A percentile compares a stretch with the other conserved stretches of the same genome.
Evolutionary conservation across 805 yeast species (phyloP).

Genomic region (Candida insectalens): DNA sequence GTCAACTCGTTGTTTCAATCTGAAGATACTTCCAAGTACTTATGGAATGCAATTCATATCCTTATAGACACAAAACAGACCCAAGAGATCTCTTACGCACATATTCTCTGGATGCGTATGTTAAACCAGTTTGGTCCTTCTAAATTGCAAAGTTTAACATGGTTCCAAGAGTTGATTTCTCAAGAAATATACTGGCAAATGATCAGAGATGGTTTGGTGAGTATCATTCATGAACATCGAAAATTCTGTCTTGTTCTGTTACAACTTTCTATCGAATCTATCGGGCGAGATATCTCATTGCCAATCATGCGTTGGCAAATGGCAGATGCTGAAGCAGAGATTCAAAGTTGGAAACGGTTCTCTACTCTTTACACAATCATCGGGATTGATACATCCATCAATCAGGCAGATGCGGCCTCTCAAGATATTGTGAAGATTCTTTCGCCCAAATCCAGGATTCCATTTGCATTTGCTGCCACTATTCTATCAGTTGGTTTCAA

Average conservation of each 20-base stretch:
- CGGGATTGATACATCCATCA: slow-evolving; percentile 77
- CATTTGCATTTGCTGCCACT: slow-evolving; percentile 63
- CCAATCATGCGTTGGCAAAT: slow-evolving; percentile 37
- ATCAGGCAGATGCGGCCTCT: slow-evolving; percentile 74
- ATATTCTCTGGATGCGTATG: slow-evolving; percentile 47
- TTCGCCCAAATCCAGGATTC: slow-evolving; percentile 38
- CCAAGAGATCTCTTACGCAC: slow-evolving; percentile 30
- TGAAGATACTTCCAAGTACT: slow-evolving; percentile 14
- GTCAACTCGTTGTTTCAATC: slow-evolving; percentile 22
- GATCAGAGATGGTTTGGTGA: slow-evolving; percentile 47
- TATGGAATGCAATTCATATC: slow-evolving; percentile 38
- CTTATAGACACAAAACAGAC: slow-evolving; percentile 22
- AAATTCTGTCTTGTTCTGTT: slow-evolving; percentile 61
- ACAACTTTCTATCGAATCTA: slow-evolving; percentile 44
- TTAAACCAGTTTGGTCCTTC: slow-evolving; percentile 21
- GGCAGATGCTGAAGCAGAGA: slow-evolving; percentile 17
- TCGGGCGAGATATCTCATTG: slow-evolving; percentile 25
- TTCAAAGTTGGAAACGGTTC: slow-evolving; percentile 61
- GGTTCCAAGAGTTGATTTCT: slow-evolving; percentile 23
- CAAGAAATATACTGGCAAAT: slow-evolving; percentile 41
- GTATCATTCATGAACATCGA: slow-evolving; percentile 53
- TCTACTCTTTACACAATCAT: slow-evolving; percentile 70
- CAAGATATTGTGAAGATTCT: slow-evolving; percentile 50
- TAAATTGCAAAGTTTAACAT: slow-evolving; percentile 3
- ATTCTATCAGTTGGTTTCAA: slow-evolving; percentile 68